phyloP scores from a whole-genome alignment of 208 protist genomes.

The Acanthamoeba healyi region DNA sequence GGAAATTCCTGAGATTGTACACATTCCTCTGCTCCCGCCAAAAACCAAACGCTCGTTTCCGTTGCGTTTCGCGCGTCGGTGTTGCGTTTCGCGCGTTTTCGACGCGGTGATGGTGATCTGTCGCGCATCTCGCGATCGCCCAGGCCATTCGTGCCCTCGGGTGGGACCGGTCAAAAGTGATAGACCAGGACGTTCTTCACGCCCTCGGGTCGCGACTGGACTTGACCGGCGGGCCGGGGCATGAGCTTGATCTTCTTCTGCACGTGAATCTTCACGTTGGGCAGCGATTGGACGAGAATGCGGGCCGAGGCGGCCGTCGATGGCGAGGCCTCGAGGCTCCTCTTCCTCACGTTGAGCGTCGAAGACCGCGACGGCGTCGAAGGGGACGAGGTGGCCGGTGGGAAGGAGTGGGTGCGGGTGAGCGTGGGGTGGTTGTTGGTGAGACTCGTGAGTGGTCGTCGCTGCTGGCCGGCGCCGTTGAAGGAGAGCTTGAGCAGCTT shows the following conservation, averaged over 20 bases:
- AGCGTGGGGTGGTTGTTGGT: background rate
- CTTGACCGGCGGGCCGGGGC: background rate
- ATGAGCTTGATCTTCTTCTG: conserved; percentile 28
- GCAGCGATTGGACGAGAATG: background rate
- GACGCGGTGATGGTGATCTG: background rate
- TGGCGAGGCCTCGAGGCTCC: background rate
- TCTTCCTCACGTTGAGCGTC: background rate
- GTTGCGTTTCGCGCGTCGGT: background rate
- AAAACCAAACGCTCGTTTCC: background rate
- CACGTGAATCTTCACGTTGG: conserved; percentile 40
- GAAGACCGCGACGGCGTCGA: no score
- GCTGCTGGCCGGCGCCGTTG: no score
- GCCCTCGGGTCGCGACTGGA: background rate
- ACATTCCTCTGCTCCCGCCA: background rate
- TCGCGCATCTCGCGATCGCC: background rate
- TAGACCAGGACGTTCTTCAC: conserved; percentile 23
- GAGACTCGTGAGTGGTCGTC: no score
- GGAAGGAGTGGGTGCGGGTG: background rate
- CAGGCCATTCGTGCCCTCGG: no score
- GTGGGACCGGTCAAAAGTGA: background rate
- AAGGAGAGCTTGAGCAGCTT: no score
- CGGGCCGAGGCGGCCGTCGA: background rate
- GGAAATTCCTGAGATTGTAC: background rate
- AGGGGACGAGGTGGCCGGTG: background rate
- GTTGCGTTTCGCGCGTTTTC: conserved; percentile 9